phyloP scores from a whole-genome alignment of 2,329 filamentous ascomycete species.

The Thelonectria blattea region DNA sequence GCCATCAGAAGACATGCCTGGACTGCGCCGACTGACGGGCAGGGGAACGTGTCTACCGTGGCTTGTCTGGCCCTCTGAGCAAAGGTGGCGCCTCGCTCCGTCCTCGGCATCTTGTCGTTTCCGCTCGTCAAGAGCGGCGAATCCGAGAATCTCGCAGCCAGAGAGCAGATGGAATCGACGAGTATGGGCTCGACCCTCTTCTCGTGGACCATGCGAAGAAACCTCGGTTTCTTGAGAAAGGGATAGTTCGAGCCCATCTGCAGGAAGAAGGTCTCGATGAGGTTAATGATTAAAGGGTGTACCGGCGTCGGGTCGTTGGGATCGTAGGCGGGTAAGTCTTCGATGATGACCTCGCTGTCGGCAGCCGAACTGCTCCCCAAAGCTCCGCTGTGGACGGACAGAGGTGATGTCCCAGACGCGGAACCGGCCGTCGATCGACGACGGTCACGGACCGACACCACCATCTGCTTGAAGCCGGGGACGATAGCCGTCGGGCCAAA shows the following conservation, averaged over 20 bases:
- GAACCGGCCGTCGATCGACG: slow-evolving; percentile 65
- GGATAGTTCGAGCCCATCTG: slow-evolving; percentile 87
- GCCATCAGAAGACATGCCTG: slow-evolving; percentile 85
- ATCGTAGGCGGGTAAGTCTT: slow-evolving; percentile 77
- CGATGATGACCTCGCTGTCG: slow-evolving; percentile 52
- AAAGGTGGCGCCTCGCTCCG: slow-evolving; percentile 78
- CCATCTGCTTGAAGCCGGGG: slow-evolving; percentile 92
- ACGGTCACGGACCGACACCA: slow-evolving; percentile 74
- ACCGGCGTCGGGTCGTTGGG: slow-evolving; percentile 72
- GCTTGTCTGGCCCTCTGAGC: slow-evolving; percentile 83
- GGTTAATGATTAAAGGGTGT: slow-evolving; percentile 74
- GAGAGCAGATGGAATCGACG: slow-evolving; percentile 83
- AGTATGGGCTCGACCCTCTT: slow-evolving; percentile 84
- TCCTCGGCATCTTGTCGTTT: slow-evolving; percentile 57
- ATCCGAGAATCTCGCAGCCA: slow-evolving; percentile 82
- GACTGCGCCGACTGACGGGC: slow-evolving; percentile 81
- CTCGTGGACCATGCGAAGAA: slow-evolving; percentile 77
- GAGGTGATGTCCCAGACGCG: slow-evolving; percentile 59
- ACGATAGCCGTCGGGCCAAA: slow-evolving; percentile 92
- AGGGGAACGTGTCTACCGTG: slow-evolving; percentile 82
- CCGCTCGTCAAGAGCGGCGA: slow-evolving; percentile 55
- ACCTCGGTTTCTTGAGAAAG: slow-evolving; percentile 76
- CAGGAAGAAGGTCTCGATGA: slow-evolving; percentile 81
- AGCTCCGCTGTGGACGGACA: slow-evolving; percentile 46
- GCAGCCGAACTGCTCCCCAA: slow-evolving; percentile 48